Evolutionary conservation across 176 grass and related monocot genomes (phyloP).

Genomic region (Paspalum vaginatum): DNA sequence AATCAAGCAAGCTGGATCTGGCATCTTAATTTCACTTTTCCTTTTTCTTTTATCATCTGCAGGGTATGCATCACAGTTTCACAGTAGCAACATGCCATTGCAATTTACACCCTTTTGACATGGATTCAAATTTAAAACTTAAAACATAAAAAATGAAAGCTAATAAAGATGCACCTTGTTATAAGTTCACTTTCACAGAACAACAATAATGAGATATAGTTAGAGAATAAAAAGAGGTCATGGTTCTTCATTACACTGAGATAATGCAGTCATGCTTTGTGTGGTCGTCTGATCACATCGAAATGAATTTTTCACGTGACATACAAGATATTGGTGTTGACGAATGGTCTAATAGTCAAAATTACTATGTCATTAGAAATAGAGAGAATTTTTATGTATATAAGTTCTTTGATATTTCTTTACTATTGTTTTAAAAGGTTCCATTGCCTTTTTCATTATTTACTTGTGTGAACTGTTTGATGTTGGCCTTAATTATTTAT

Average conservation of each 20-base stretch:
- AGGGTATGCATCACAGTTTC: slow-evolving; percentile 28
- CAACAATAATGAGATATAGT: background rate
- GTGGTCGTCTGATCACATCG: background rate
- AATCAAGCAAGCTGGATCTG: no score
- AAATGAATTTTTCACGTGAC: background rate
- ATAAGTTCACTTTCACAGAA: slow-evolving; percentile 26
- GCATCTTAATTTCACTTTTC: slow-evolving; percentile 25
- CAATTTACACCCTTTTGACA: slow-evolving; percentile 20
- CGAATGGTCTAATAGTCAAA: slow-evolving; percentile 1
- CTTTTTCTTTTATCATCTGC: slow-evolving; percentile 30
- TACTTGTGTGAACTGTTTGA: background rate
- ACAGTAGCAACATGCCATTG: background rate
- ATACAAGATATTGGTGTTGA: background rate
- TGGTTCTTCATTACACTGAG: background rate
- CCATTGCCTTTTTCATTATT: background rate
- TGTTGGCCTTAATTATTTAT: background rate
- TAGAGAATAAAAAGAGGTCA: background rate
- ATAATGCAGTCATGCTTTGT: background rate
- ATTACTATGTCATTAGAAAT: background rate
- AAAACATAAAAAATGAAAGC: slow-evolving; percentile 3
- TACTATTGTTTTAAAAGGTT: background rate
- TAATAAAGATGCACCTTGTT: slow-evolving; percentile 11
- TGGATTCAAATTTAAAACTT: slow-evolving; percentile 21
- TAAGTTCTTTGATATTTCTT: background rate
- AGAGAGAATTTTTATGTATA: background rate